phyloP scores from a whole-genome alignment of 2,329 filamentous ascomycete species.

The Aspergillus sp. region DNA sequence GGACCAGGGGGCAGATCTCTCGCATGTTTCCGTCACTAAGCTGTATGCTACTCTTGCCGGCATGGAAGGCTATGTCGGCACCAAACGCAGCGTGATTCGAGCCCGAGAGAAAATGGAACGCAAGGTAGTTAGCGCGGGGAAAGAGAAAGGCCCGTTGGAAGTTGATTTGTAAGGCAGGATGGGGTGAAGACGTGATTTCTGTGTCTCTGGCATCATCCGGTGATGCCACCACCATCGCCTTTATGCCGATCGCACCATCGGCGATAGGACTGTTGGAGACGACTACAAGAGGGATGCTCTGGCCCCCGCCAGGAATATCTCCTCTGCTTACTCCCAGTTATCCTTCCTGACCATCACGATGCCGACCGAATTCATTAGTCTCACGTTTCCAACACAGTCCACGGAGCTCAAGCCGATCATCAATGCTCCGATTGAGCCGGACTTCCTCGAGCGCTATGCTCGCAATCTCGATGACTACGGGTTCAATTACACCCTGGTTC shows the following conservation, averaged over 20 bases:
- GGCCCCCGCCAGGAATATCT: not conserved
- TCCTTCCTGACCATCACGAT: conserved; percentile 10
- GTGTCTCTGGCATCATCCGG: conserved; percentile 4
- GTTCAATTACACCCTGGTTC: conserved; percentile 63
- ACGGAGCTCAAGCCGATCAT: conserved; percentile 57
- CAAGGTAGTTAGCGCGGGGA: not conserved
- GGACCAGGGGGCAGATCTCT: conserved; percentile 75
- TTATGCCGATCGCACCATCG: conserved; percentile 1
- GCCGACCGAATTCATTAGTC: conserved; percentile 57
- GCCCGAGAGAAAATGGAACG: conserved; percentile 23
- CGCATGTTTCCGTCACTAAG: conserved; percentile 73
- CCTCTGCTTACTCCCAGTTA: not conserved
- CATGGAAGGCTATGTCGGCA: conserved; percentile 74
- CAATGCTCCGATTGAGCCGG: conserved; percentile 53
- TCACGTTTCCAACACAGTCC: conserved; percentile 58
- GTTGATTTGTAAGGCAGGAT: not conserved
- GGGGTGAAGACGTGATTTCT: conserved; percentile 10
- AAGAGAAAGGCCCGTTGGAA: not conserved
- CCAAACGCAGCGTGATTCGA: conserved; percentile 43
- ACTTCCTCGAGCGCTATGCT: conserved; percentile 58
- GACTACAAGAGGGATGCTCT: not conserved
- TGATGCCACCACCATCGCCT: not conserved
- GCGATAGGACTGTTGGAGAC: not conserved
- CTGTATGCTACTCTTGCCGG: conserved; percentile 81
- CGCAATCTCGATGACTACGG: conserved; percentile 59